These are phyloP conservation scores for Phylloporus scabripes DNA, from an alignment of 768 basidiomycete species.

Conservation along the genomic window DNA sequence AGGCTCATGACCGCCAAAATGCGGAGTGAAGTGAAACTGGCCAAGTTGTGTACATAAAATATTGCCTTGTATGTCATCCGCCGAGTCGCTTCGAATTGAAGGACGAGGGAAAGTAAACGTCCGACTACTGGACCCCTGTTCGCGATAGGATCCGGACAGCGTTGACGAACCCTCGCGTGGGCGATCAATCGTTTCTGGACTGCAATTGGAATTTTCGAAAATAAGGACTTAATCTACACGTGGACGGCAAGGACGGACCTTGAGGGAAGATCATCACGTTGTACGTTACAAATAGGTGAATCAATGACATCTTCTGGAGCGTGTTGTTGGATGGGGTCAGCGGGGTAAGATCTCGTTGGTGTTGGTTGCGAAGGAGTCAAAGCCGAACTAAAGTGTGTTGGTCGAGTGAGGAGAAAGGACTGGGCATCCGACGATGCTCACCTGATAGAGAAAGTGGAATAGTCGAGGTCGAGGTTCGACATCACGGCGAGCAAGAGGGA, in stretches of 20 bases:
- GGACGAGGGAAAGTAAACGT: constrained; percentile 8
- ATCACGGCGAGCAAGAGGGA: constrained; percentile 8
- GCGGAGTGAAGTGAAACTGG: constrained; percentile 23
- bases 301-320: constrained; percentile 28
- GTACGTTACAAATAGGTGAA: constrained; percentile 19
- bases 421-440: constrained; percentile 4
- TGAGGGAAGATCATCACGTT: constrained; percentile 33
- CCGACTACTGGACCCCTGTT: constrained; percentile 13
- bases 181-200: constrained; percentile 15
- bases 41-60: constrained; percentile 21
- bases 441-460: constrained; percentile 26
- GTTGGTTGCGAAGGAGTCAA: constrained; percentile 25
- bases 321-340: constrained; percentile 24
- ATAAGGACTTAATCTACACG: constrained; percentile 17
- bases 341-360: constrained; percentile 23
- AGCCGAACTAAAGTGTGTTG: constrained; percentile 16
- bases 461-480: constrained; percentile 23
- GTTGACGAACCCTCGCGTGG: constrained; percentile 19
- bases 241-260: constrained; percentile 27
- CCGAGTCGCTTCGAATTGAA: constrained; percentile 10
- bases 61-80: constrained; percentile 24
- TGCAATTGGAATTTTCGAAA: constrained; percentile 18
- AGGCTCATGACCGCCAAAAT: constrained; percentile 9
- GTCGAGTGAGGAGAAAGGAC: background rate
- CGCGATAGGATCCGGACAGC: constrained; percentile 17